Evolutionary conservation across 1,139 yeast species (phyloP), one percentile per base, ranked within the genome.

Genomic region (Saccharomycopsis hybrid): DNA sequence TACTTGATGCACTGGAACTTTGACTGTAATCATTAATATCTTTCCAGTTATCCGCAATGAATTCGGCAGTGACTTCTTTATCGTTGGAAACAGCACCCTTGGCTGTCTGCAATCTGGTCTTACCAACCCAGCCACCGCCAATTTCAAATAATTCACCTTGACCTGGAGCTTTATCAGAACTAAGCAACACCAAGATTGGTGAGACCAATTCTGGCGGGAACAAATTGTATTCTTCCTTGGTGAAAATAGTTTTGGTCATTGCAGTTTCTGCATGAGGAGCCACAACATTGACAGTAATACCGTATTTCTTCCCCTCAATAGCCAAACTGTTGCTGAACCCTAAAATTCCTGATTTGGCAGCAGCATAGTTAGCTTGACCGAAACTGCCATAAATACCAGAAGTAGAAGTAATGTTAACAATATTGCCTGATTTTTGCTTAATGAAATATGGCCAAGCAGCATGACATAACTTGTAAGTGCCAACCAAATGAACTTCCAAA

Each of bases 211-310:
- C 80, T 18, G 97, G 92, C 62, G 87, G 89, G 70, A 84, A 88
- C 62, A 83, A 80, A 68, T 87, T 87, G 57, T 76, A 73, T 71
- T 77, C 70, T 67, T 90, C 97, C 50, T 72, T 72, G 50, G 81
- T 77, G 71, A 90, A 87, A 49, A 92, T 79, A 7, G 95, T 84
- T 64, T 80, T 77, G 35, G 97, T 92, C 98, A 92, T 92, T 56
- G 95, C 92, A 47, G 98, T 90, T 64, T 90, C 97, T 43, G 97
- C 97, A 65, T 90, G 96, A 54, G 98, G 98, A 44, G 97, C 97
- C 66, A 89, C 84, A 46, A 81, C 76, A 65, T 90, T 87, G 54
- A 82, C 92, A 63, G 75, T 74, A 60, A 92, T 87, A 64, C 84
- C 82, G 63, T 72, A 65, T 68, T 78, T 88, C 55, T 81, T 80